Conservation (phyloP, 2,329 filamentous ascomycete species). For the Dothideomycetes sp. region DNA sequence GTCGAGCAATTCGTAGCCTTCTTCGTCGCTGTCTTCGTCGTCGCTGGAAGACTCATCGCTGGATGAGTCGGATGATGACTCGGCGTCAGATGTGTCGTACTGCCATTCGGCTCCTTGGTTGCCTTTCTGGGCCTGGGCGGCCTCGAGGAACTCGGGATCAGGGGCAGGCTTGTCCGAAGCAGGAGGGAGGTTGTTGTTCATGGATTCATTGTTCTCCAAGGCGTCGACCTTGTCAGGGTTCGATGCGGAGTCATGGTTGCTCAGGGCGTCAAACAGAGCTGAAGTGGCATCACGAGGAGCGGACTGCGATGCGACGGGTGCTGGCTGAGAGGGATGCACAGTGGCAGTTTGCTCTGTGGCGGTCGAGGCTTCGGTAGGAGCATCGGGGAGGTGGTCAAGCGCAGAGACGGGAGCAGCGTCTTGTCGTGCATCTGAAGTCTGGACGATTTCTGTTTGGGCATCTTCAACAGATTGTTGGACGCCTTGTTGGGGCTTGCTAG, state of each 20-base stretch:
- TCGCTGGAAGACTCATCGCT: constrained; percentile 36
- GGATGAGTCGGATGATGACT: constrained; percentile 43
- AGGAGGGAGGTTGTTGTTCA: not conserved
- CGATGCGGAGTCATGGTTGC: constrained; percentile 5
- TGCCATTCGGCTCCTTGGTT: constrained; percentile 71
- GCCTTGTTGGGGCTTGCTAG: not conserved
- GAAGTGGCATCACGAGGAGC: constrained; percentile 2
- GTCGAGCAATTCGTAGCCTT: constrained; percentile 62
- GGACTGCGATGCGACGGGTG: not conserved
- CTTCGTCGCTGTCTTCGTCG: constrained; percentile 46
- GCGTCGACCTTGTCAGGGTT: not conserved
- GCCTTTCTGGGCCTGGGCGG: constrained; percentile 37
- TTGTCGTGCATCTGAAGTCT: not conserved
- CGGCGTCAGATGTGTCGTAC: constrained; percentile 51
- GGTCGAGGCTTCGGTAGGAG: not conserved
- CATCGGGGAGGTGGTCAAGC: not conserved
- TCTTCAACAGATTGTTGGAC: not conserved
- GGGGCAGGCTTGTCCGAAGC: constrained; percentile 21
- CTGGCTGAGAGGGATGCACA: not conserved
- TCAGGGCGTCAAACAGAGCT: constrained; percentile 8
- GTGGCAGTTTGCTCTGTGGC: not conserved
- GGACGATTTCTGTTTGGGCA: not conserved
- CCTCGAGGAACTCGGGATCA: constrained; percentile 36
- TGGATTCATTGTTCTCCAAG: not conserved
- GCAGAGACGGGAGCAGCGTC: no score